Percentiles rank a stretch among this genome's conserved stretches.
phyloP scores from a whole-genome alignment of 2,329 filamentous ascomycete species.

The Gaeumannomyces tritici region DNA sequence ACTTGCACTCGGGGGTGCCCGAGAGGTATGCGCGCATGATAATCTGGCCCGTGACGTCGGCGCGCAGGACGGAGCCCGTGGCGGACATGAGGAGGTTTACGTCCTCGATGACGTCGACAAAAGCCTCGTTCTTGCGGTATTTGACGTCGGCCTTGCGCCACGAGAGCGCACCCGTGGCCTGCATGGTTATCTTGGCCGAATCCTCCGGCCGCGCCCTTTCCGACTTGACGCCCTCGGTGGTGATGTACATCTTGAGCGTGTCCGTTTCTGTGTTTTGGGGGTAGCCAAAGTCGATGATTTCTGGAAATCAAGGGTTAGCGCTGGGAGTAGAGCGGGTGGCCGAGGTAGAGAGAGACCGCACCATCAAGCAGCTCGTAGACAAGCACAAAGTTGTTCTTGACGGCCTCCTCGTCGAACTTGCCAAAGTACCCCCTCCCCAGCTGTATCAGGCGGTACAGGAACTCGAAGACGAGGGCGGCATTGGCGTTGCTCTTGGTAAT shows the following conservation, averaged over 20 bases:
- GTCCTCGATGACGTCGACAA: conserved; percentile 98
- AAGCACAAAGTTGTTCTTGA: conserved; percentile 99
- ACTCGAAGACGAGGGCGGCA: conserved; percentile 95
- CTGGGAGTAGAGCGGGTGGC: conserved; percentile 3
- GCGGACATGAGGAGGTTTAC: conserved; percentile 99
- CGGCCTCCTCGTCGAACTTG: conserved; percentile 97
- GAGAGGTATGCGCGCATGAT: conserved; percentile 97
- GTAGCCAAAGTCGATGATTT: conserved; percentile 98
- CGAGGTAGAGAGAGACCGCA: conserved; percentile 26
- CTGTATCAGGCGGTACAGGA: conserved; percentile 83
- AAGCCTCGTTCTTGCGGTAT: conserved; percentile 98
- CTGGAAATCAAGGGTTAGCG: conserved; percentile 30
- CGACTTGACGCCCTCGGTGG: conserved; percentile 95
- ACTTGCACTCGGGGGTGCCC: conserved; percentile 94
- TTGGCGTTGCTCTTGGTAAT: conserved; percentile 99
- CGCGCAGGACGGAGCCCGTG: conserved; percentile 84
- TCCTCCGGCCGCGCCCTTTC: conserved; percentile 77
- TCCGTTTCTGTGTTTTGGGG: conserved; percentile 98
- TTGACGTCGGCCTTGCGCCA: conserved; percentile 97
- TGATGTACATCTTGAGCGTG: conserved; percentile 99
- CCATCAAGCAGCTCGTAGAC: conserved; percentile 95
- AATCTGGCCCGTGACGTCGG: conserved; percentile 97
- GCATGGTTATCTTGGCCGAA: conserved; percentile 95
- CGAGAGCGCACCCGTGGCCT: conserved; percentile 91
- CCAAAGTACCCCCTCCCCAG: conserved; percentile 95